Evolutionary conservation across 2,329 filamentous ascomycete species (phyloP), one percentile per base, ranked within the genome.

Genomic region (Alternaria sp.): DNA sequence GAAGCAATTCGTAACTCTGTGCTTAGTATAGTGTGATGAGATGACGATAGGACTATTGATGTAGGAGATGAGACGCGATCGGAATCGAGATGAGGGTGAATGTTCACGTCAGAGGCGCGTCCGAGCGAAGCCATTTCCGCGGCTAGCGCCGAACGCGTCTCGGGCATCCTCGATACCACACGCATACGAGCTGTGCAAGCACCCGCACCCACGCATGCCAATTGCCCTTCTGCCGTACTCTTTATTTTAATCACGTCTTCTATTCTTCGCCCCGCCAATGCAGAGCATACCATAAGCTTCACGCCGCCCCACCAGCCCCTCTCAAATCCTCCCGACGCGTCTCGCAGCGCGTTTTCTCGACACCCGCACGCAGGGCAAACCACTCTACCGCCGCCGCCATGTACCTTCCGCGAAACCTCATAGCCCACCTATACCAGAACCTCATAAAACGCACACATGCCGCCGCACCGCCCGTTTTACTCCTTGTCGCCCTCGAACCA

Each of bases 401-500:
- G 96, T 97, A 97, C 90, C 91, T 99, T 67, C 96, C 95, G 76
- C 92, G 96, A 69, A 87, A 88, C 68, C 87, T 97, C 68, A 91
- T 98, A 77, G 92, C 93, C 53, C 94, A 95, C 73, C 89, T 98
- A 73, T 99, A 99, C 85, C 87, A 88, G 63, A 92, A 97, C 81
- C 91, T 99, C 60, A 89, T 96, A 80, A 89, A 88, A 80, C 91
- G 92, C 47, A 91, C 94, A 69, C 93, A 97, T 77, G 91, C 94
- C n/a, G 88, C 95, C 55, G 96, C 93, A 17, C 92, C 95, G 43
- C 94, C 94, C 0, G 93, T 98, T 57, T 87, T 98, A 25, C 89
- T 99, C 67, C 91, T 99, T 60, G 94, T 94, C 68, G 92, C 95
- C 36, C 91, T 98, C 77, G 95, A 97, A 77, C 93, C 96, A 59